These are phyloP conservation scores for Astrephomene gubernaculifera DNA, from an alignment of 139 green algal species.

Conservation along the genomic window DNA sequence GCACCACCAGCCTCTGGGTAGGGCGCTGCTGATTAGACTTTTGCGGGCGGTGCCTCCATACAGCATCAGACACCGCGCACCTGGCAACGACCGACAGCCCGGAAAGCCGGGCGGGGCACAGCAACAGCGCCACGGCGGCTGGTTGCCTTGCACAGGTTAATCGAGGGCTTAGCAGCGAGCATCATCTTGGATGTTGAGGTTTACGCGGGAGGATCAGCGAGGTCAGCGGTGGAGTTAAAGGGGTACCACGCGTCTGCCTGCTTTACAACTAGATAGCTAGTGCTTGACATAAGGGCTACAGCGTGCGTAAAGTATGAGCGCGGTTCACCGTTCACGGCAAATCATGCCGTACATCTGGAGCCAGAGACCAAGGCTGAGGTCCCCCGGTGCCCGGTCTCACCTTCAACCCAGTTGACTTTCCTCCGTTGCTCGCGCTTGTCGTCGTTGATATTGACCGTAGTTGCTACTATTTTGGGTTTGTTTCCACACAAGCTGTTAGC, in stretches of 20 bases:
- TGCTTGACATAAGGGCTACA: no score
- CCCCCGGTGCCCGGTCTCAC: no score
- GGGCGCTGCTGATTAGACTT: not conserved
- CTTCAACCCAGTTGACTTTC: no score
- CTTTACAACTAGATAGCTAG: no score
- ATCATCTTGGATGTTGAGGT: conserved; percentile 19
- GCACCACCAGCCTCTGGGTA: conserved; percentile 37
- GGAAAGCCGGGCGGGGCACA: not conserved
- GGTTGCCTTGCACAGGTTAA: not conserved
- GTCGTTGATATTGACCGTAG: not conserved
- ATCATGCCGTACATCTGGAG: not conserved
- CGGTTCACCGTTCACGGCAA: conserved; percentile 1
- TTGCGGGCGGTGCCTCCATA: not conserved
- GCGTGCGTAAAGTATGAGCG: no score
- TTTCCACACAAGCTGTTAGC: not conserved
- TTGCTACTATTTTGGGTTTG: not conserved
- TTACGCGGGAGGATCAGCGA: conserved; percentile 3
- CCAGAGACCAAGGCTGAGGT: no score
- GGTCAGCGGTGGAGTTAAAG: no score
- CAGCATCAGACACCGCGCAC: not conserved
- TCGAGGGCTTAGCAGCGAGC: conserved; percentile 21
- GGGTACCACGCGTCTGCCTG: no score
- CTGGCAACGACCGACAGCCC: conserved; percentile 26
- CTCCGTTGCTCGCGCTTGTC: no score
- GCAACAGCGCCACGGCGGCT: not conserved